These are phyloP conservation scores for Priceomyces melissophilus DNA, from an alignment of 805 yeast genomes.

Conservation along the genomic window DNA sequence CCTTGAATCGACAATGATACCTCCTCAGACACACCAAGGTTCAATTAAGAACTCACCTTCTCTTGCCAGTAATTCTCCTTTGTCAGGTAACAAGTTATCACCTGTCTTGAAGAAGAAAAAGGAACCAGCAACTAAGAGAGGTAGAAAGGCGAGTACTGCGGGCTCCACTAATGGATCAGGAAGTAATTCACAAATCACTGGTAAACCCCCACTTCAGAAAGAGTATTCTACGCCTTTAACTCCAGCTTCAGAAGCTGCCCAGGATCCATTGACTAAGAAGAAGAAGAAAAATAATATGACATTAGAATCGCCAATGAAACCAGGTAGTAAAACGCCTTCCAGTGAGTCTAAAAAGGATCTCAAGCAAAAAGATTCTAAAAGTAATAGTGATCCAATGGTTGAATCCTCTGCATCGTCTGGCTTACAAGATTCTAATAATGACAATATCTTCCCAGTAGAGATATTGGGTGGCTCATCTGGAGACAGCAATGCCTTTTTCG, in stretches of 20 bases:
- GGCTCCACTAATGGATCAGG: constrained; percentile 11
- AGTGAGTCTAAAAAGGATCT: constrained; percentile 19
- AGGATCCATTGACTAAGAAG: constrained; percentile 18
- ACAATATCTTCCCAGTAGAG: constrained; percentile 35
- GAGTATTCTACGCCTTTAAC: constrained; percentile 39
- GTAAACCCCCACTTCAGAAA: constrained; percentile 22
- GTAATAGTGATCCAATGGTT: constrained; percentile 13
- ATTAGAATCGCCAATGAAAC: constrained; percentile 36
- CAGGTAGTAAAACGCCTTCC: constrained; percentile 10
- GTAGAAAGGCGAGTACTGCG: constrained; percentile 29
- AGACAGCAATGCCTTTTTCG: constrained; percentile 20
- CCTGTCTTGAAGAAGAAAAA: constrained; percentile 32
- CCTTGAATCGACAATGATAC: constrained; percentile 18
- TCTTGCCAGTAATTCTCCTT: constrained; percentile 30
- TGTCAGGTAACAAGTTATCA: constrained; percentile 30
- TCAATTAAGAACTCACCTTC: constrained; percentile 23
- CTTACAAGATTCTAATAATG: constrained; percentile 19
- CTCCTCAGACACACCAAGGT: constrained; percentile 18
- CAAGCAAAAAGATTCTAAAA: constrained; percentile 23
- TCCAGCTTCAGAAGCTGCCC: constrained; percentile 37
- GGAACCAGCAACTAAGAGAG: constrained; percentile 27
- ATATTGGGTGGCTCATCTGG: constrained; percentile 23
- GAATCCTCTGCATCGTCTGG: constrained; percentile 3
- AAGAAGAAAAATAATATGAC: constrained; percentile 26
- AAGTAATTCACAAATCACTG: constrained; percentile 8